Base-by-base conservation (phyloP, 441 rosid genomes). In the Eutrema salsugineum region DNA sequence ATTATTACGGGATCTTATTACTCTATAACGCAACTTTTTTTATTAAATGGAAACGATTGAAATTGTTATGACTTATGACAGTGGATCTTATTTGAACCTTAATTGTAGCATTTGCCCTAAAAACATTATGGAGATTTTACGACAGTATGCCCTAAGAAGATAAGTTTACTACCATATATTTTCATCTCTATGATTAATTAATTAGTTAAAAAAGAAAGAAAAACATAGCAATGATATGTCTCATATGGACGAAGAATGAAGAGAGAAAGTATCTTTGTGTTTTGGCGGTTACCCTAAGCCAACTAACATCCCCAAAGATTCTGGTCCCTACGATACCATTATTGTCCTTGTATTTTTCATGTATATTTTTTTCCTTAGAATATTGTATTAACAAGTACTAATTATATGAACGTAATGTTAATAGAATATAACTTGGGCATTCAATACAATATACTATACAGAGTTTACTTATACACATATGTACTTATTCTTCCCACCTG, bases 241-340 rank as follows among this genome's bases (percentile, higher is more conserved):
- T 68, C 62, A 30, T 28, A 32, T 14, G 43, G 74, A 60, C 30
- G 27, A n/a, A 10, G 61, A 61, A 70, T 27, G 28, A 49, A 39
- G 51, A 60, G 12, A 22, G 8, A 15, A 49, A 60, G 67, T 70
- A 70, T 70, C 67, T 70, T 59, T 28, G 67, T 60, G 60, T 60
- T 59, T 70, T 70, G 51, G 67, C 66, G 50, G 42, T 38, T 59
- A 70, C 67, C 51, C 67, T 60, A 70, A 40, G 49, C 67, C 51
- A 48, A 70, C 59, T 60, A 60, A 60, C 67, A 49, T 16, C 40
- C 66, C 50, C 67, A 60, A 70, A 70, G 33, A 70, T 49, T 70
- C 60, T 70, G 75, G 67, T 49, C 75, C 75, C 60, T 70, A 70
- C 67, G 64, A 57, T 20, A 46, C 46, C 27, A 49, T 51, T 65